Evolutionary conservation across 2,329 filamentous ascomycete species (phyloP).

Genomic region (Colletotrichum sp.): DNA sequence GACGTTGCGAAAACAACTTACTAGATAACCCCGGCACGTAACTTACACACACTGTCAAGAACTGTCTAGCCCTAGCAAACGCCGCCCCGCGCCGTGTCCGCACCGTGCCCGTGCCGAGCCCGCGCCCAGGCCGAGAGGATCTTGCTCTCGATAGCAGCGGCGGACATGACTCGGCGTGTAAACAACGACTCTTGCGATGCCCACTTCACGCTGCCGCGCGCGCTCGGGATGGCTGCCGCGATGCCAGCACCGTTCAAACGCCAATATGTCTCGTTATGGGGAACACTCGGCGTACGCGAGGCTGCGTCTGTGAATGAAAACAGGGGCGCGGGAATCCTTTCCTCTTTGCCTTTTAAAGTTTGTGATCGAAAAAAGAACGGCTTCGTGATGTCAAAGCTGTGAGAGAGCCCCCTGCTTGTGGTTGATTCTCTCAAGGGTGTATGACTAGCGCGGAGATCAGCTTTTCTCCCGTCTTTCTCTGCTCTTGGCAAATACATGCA

Average conservation of each 20-base stretch:
- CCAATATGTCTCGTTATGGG: background rate
- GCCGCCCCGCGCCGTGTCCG: background rate
- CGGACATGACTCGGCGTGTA: background rate
- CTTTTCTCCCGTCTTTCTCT: background rate
- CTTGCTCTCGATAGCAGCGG: background rate
- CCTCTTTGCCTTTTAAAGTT: background rate
- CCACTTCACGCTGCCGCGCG: background rate
- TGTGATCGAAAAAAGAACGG: background rate
- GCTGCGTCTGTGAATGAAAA: accelerated
- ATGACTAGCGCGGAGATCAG: background rate
- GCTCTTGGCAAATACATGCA: background rate
- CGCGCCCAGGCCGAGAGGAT: background rate
- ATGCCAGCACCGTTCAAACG: background rate
- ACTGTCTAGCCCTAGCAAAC: background rate
- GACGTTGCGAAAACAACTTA: background rate
- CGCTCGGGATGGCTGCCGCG: background rate
- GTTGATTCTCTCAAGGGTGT: background rate
- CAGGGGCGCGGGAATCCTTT: background rate
- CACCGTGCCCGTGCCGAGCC: background rate
- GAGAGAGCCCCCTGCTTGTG: background rate
- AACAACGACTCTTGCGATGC: background rate
- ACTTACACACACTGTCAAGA: background rate
- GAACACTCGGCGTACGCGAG: background rate
- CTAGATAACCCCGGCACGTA: background rate
- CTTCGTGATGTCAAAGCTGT: background rate